Percentiles rank a stretch among this genome's conserved stretches.
Evolutionary conservation across 1,139 yeast genomes (phyloP).

Genomic region (Suhomyces ambrosiae): DNA sequence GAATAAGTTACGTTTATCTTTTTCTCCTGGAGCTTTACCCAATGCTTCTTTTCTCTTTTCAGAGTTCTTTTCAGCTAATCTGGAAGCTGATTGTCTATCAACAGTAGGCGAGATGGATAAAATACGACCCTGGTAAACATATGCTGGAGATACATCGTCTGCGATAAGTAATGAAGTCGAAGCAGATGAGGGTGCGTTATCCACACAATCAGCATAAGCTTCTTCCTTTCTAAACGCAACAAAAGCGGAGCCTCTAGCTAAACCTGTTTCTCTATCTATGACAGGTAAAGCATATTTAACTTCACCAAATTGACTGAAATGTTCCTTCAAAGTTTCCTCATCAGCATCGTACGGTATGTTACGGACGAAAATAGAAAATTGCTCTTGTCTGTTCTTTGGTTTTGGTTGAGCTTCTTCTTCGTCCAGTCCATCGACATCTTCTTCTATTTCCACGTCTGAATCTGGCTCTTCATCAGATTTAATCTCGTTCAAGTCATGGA

Average conservation of each 20-base stretch:
- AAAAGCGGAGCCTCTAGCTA: slow-evolving; percentile 93
- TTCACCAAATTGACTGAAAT: slow-evolving; percentile 81
- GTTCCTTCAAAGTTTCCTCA: slow-evolving; percentile 71
- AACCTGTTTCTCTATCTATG: slow-evolving; percentile 78
- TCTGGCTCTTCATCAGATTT: slow-evolving; percentile 31
- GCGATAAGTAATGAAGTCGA: slow-evolving; percentile 81
- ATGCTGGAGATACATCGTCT: slow-evolving; percentile 86
- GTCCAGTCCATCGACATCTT: slow-evolving; percentile 24
- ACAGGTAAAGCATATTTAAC: slow-evolving; percentile 94
- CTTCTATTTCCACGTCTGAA: slow-evolving; percentile 20
- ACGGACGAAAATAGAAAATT: slow-evolving; percentile 78
- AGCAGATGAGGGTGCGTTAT: slow-evolving; percentile 76
- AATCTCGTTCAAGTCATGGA: slow-evolving; percentile 24
- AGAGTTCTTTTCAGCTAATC: slow-evolving; percentile 72
- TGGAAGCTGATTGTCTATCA: slow-evolving; percentile 81
- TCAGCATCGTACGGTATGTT: slow-evolving; percentile 96
- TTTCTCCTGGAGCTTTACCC: slow-evolving; percentile 80
- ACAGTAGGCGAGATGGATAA: slow-evolving; percentile 83
- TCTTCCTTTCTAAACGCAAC: slow-evolving; percentile 74
- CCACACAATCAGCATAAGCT: slow-evolving; percentile 68
- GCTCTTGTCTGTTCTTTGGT: slow-evolving; percentile 63
- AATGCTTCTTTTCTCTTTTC: slow-evolving; percentile 69
- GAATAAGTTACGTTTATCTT: slow-evolving; percentile 82
- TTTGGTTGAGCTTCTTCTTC: slow-evolving; percentile 34
- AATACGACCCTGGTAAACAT: slow-evolving; percentile 91